A percentile compares a stretch with the other conserved stretches of the same genome.
phyloP scores from a whole-genome alignment of 2,329 filamentous ascomycete genomes.

The Ceratocystis variospora region DNA sequence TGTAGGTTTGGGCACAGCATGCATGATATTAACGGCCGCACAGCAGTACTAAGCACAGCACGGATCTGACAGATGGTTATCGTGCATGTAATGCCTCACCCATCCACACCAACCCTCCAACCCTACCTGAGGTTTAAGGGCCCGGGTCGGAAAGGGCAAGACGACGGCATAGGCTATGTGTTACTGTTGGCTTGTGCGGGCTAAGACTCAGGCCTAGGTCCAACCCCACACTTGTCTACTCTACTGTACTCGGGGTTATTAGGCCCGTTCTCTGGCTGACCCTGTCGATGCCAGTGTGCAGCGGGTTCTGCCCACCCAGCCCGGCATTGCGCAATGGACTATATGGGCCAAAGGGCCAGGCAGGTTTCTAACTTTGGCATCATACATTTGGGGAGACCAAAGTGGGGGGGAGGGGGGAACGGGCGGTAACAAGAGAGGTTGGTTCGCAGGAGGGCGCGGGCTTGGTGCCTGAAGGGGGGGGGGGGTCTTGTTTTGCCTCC shows the following conservation, averaged over 20 bases:
- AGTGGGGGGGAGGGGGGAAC: neutral
- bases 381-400: neutral
- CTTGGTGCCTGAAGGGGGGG: neutral
- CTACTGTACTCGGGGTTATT: neutral
- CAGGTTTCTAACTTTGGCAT: neutral
- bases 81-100: conserved; percentile 5
- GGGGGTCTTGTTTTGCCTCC: neutral
- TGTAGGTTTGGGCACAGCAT: neutral
- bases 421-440: neutral
- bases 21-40: neutral
- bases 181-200: neutral
- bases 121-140: neutral
- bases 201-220: neutral
- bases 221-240: neutral
- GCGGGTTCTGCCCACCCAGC: neutral
- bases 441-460: neutral
- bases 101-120: neutral
- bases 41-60: neutral
- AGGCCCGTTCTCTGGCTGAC: too few species aligned
- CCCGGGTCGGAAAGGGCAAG: neutral
- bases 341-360: too few species aligned
- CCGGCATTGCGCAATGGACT: neutral
- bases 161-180: neutral
- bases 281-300: neutral
- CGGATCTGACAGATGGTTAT: neutral